phyloP scores from a whole-genome alignment of 306 rosid genomes.

The Elaeagnus macrophylla region DNA sequence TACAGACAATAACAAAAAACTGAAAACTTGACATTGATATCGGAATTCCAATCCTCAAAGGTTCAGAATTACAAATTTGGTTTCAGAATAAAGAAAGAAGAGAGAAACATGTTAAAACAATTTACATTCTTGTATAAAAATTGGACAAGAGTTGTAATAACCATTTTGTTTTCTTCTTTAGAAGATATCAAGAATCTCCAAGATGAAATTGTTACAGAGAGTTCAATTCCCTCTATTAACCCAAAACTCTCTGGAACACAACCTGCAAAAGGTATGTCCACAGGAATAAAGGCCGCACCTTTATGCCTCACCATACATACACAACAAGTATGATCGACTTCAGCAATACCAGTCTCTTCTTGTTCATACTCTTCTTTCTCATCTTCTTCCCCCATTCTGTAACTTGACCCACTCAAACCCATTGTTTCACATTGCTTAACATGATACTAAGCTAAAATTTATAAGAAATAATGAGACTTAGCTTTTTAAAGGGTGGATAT shows the following conservation, averaged over 20 bases:
- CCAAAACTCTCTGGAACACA: constrained; percentile 73
- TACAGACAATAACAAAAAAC: not conserved
- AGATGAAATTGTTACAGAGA: constrained; percentile 58
- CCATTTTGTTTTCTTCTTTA: constrained; percentile 18
- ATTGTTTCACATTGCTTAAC: too few relatives aligned
- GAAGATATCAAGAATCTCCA: constrained; percentile 72
- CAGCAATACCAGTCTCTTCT: constrained; percentile 21
- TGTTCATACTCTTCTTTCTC: constrained; percentile 19
- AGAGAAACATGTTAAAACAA: not conserved
- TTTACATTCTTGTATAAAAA: not conserved
- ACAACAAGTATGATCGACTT: constrained; percentile 46
- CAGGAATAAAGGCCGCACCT: constrained; percentile 53
- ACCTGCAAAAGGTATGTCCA: constrained; percentile 75
- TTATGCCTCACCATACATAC: constrained; percentile 82
- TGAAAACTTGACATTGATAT: not conserved
- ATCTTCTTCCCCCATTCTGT: constrained; percentile 34
- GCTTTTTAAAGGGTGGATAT: too few relatives aligned
- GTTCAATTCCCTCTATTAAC: constrained; percentile 71
- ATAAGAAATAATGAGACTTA: too few relatives aligned
- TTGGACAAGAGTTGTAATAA: too few relatives aligned
- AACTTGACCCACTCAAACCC: constrained; percentile 50
- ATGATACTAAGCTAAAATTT: too few relatives aligned
- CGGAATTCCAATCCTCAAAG: not conserved
- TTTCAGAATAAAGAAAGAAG: not conserved
- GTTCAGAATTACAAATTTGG: not conserved